Percentiles rank a stretch among this genome's conserved stretches.
These are phyloP conservation scores for Mrakia gelida DNA, from an alignment of 768 basidiomycete genomes.

Conservation along the genomic window DNA sequence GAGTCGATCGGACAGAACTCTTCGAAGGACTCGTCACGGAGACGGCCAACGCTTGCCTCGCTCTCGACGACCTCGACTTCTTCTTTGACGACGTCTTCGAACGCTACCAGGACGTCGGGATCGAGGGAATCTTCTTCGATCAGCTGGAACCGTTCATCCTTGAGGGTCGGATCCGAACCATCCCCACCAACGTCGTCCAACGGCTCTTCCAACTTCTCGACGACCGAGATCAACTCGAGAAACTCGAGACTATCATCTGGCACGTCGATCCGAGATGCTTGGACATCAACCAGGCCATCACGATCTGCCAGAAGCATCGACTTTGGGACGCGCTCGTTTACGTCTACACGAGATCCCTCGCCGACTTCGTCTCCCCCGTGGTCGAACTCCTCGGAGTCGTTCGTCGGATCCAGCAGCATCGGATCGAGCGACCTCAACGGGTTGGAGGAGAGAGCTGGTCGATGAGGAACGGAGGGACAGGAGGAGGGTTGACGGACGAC, in stretches of 20 bases:
- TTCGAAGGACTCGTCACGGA: slow-evolving; percentile 77
- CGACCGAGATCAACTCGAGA: slow-evolving; percentile 62
- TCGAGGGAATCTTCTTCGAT: slow-evolving; percentile 73
- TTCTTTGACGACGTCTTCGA: slow-evolving; percentile 92
- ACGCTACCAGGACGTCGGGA: slow-evolving; percentile 76
- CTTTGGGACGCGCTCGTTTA: slow-evolving; percentile 94
- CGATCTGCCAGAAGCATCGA: slow-evolving; percentile 71
- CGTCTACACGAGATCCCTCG: slow-evolving; percentile 81
- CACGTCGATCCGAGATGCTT: slow-evolving; percentile 86
- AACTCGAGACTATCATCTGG: slow-evolving; percentile 88
- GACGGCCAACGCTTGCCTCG: slow-evolving; percentile 70
- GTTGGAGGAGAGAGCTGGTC: slow-evolving; percentile 31
- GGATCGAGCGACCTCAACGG: slow-evolving; percentile 40
- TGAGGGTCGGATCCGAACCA: slow-evolving; percentile 61
- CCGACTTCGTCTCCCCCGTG: slow-evolving; percentile 82
- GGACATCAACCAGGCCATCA: slow-evolving; percentile 89
- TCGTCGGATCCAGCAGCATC: slow-evolving; percentile 59
- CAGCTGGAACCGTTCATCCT: slow-evolving; percentile 80
- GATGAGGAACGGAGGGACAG: slow-evolving; percentile 31
- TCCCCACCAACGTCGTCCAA: slow-evolving; percentile 86
- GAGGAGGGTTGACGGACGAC: slow-evolving; percentile 35
- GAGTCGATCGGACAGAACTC: slow-evolving; percentile 83
- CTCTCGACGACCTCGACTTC: slow-evolving; percentile 75
- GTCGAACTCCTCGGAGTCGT: slow-evolving; percentile 78
- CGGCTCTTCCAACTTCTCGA: slow-evolving; percentile 73